Evolutionary conservation across 768 basidiomycete species (phyloP), one percentile per base, ranked within the genome.

Genomic region (Lentinus brumalis): DNA sequence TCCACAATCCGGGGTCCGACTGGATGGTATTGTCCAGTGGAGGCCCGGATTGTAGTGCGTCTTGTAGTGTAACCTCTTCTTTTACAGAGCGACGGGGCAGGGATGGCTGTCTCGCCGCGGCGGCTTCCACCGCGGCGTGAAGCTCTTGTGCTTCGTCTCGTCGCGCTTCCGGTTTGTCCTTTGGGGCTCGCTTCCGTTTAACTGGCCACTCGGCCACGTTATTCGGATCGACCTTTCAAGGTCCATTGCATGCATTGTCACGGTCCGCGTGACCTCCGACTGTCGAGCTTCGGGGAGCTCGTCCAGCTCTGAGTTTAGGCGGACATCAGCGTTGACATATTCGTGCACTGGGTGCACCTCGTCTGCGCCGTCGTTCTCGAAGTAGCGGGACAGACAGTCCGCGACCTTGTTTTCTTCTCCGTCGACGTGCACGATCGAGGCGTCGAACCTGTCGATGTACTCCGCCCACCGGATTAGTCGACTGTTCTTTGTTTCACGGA

Each of bases 391-490:
- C 4, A 76, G 35, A 9, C 57, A 60, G 53, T 76, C 72, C 0
- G 70, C 73, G 1, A 76, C 72, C 14, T 64, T 70, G 35, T 76
- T 75, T 0, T 39, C 39, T 0, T n/a, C 45, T 0, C 73, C 74
- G 10, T 68, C 60, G 1, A 71, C 68, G 58, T 73, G 70, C 5
- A 35, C 18, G 5, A 74, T 71, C 11, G 70, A 61, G 35, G 61
- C 67, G 45, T 76, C 60, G 50, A 76, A 76, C 1, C 61, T 12
- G 0, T 61, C 63, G 14, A 76, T 30, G 55, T 67, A 77, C 15
- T 77, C 72, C 30, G 62, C 61, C 74, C 76, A 78, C 2, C 70
- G 51, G 2, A 53, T 42, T n/a, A n/a, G n/a, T 46, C 73, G 73
- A 10, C 70, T 60, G 6, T 53, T 47, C 0, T 66, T 66, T 29